phyloP scores from a whole-genome alignment of 2,329 filamentous ascomycete genomes.

The Alternaria consortialis region DNA sequence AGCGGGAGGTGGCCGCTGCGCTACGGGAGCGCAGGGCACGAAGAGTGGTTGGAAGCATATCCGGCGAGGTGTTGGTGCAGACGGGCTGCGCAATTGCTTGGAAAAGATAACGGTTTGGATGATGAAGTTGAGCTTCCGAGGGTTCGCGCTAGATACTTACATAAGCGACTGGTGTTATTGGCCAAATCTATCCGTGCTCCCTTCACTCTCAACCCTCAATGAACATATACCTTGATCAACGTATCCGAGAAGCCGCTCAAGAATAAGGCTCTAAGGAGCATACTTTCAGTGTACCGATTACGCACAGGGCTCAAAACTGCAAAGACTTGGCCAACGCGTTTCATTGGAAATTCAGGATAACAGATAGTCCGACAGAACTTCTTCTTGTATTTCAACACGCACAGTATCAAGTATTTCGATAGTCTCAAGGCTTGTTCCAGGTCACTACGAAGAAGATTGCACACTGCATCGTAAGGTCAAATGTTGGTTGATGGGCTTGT shows the following conservation, averaged over 20 bases:
- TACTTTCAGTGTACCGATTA: not conserved
- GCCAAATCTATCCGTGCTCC: not conserved
- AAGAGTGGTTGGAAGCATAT: constrained; percentile 39
- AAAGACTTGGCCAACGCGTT: not conserved
- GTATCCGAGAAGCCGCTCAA: not conserved
- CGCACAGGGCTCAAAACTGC: not conserved
- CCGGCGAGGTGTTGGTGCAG: constrained; percentile 22
- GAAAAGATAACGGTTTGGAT: constrained; percentile 2
- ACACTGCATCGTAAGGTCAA: too few relatives aligned
- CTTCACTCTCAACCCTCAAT: not conserved
- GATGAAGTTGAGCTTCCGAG: constrained; percentile 27
- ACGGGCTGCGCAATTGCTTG: constrained; percentile 30
- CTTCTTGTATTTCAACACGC: not conserved
- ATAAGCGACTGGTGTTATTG: constrained; percentile 19
- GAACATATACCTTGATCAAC: not conserved
- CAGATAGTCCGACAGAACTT: not conserved
- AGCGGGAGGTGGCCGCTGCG: constrained; percentile 28
- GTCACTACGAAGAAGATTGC: too few relatives aligned
- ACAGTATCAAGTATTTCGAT: not conserved
- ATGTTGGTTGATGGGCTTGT: too few relatives aligned
- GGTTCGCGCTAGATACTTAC: constrained; percentile 19
- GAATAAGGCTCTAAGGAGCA: not conserved
- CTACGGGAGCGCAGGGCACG: constrained; percentile 42
- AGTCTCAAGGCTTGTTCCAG: not conserved
- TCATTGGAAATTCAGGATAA: not conserved